Evolutionary conservation across 2,329 filamentous ascomycete genomes (phyloP).

Genomic region (Calonectria naviculata): DNA sequence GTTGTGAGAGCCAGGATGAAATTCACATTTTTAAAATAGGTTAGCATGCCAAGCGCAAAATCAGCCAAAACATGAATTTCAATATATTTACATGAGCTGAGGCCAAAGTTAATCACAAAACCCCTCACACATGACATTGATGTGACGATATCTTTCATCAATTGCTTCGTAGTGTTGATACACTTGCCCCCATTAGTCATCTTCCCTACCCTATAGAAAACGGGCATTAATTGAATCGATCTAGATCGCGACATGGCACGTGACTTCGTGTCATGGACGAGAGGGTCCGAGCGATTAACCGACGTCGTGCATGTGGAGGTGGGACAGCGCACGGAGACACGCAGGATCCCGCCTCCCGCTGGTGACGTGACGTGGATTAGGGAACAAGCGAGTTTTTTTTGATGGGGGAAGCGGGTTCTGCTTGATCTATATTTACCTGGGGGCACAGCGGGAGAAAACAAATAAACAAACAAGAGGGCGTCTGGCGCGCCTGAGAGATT

Average conservation of each 20-base stretch:
- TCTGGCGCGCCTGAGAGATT: not conserved
- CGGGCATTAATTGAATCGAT: not conserved
- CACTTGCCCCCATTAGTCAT: not conserved
- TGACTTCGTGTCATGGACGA: constrained; percentile 49
- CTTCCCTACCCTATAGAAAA: constrained; percentile 2
- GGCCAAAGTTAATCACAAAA: no score
- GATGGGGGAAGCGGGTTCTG: not conserved
- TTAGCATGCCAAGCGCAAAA: no score
- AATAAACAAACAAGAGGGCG: not conserved
- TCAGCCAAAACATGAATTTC: no score
- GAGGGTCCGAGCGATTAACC: constrained; percentile 35
- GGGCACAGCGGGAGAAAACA: not conserved
- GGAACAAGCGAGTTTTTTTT: not conserved
- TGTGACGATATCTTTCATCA: not conserved
- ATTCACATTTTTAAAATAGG: no score
- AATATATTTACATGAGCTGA: no score
- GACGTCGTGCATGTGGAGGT: constrained; percentile 20
- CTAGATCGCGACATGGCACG: constrained; percentile 35
- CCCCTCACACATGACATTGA: no score
- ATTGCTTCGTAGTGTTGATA: no score
- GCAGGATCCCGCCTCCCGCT: constrained; percentile 19
- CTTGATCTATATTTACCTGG: not conserved
- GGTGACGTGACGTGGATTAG: constrained; percentile 7
- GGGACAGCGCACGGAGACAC: constrained; percentile 19
- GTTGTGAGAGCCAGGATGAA: no score